Conservation (phyloP, 495 filamentous ascomycete species). For the Terfezia claveryi region DNA sequence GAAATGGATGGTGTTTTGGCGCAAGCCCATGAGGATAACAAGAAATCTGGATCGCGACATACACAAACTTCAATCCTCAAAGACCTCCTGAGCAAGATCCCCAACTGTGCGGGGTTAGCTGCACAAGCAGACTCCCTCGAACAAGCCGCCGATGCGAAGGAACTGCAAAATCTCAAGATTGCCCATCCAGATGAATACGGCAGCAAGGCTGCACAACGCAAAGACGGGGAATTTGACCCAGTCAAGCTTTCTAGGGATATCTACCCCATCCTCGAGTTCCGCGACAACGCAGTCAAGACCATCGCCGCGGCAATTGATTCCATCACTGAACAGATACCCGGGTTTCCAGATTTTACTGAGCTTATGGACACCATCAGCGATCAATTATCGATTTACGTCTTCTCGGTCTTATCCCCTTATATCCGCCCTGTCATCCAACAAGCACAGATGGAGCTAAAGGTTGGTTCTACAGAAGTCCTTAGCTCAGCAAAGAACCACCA, state of each 20-base stretch:
- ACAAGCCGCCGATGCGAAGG: conserved; percentile 49
- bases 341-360: conserved; percentile 36
- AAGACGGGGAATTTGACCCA: conserved; percentile 41
- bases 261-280: conserved; percentile 83
- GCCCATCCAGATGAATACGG: conserved; percentile 1
- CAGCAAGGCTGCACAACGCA: conserved; percentile 1
- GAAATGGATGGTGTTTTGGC: conserved; percentile 58
- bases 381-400: conserved; percentile 68
- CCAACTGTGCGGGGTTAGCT: conserved; percentile 56
- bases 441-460: conserved; percentile 58
- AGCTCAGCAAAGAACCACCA: conserved; percentile 63
- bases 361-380: conserved; percentile 81
- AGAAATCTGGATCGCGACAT: conserved; percentile 1
- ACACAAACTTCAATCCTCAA: conserved; percentile 33
- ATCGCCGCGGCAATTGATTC: conserved; percentile 48
- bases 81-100: conserved; percentile 51
- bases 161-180: conserved; percentile 32
- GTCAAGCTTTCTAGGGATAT: conserved; percentile 61
- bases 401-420: conserved; percentile 76
- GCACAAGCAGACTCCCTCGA: conserved; percentile 56
- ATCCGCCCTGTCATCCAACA: conserved; percentile 77
- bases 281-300: conserved; percentile 72
- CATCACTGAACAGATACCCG: conserved; percentile 54
- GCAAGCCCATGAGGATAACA: conserved; percentile 31
- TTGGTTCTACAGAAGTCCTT: conserved; percentile 60